Conservation (phyloP, 805 yeast species). For the Kazachstania martiniae region DNA sequence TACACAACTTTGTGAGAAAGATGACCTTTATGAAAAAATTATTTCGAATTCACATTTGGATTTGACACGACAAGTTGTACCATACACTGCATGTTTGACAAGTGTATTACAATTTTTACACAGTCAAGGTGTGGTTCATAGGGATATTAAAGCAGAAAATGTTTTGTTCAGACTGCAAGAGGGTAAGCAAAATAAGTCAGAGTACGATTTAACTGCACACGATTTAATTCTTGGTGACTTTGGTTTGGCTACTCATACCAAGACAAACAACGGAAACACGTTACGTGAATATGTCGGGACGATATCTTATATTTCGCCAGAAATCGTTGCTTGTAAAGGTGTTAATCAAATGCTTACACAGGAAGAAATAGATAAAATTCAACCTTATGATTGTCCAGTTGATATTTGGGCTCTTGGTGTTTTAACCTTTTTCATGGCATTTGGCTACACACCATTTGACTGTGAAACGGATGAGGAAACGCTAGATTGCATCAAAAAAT, state of each 20-base stretch:
- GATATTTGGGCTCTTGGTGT: conserved; percentile 77
- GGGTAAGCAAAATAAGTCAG: background rate
- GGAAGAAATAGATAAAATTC: conserved; percentile 8
- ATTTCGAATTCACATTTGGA: conserved; percentile 35
- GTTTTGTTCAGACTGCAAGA: conserved; percentile 35
- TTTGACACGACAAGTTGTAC: conserved; percentile 37
- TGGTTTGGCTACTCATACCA: conserved; percentile 48
- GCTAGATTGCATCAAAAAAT: conserved; percentile 44
- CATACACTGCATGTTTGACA: conserved; percentile 39
- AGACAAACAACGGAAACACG: conserved; percentile 22
- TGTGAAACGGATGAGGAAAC: conserved; percentile 64
- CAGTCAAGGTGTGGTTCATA: conserved; percentile 48
- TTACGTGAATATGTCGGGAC: conserved; percentile 52
- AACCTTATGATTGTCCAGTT: conserved; percentile 44
- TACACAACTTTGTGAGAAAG: conserved; percentile 58
- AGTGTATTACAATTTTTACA: conserved; percentile 52
- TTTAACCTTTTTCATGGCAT: conserved; percentile 53
- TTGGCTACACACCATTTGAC: conserved; percentile 72
- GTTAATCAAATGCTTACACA: conserved; percentile 14
- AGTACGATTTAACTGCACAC: conserved; percentile 22
- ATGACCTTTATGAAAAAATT: conserved; percentile 57
- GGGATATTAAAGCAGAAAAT: conserved; percentile 68
- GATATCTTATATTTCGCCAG: conserved; percentile 69
- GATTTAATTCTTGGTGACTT: conserved; percentile 33
- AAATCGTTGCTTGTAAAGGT: conserved; percentile 36